Conservation (phyloP, 75 land plant genomes). For the Larix kaempferi region DNA sequence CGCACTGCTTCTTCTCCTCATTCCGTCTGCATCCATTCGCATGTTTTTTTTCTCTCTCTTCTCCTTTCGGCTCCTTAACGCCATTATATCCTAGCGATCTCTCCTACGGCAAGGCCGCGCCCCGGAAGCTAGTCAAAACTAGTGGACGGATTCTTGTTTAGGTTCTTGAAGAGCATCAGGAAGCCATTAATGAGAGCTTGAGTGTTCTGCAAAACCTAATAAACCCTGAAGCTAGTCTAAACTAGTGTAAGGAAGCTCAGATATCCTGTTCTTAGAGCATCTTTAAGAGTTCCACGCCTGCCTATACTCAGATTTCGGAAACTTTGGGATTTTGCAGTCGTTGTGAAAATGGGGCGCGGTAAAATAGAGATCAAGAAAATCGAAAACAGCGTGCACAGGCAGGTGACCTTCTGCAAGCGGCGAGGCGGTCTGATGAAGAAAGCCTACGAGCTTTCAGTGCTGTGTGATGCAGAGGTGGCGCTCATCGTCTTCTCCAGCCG, state of each 20-base stretch:
- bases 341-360: constrained; percentile 7
- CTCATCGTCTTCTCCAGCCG: constrained; percentile 21
- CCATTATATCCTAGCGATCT: not conserved
- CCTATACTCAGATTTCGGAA: not conserved
- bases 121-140: constrained; percentile 8
- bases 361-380: constrained; percentile 26
- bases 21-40: too few relatives aligned
- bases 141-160: not conserved
- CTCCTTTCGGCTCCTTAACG: not conserved
- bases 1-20: too few relatives aligned
- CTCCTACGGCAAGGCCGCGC: too few relatives aligned
- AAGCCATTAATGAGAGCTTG: not conserved
- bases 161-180: not conserved
- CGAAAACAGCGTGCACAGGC: constrained; percentile 17
- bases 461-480: constrained; percentile 36
- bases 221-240: constrained; percentile 5
- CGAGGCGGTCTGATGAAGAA: constrained; percentile 28
- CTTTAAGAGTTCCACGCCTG: not conserved
- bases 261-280: not conserved
- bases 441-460: constrained; percentile 27
- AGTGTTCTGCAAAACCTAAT: not conserved
- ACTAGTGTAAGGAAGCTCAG: constrained; percentile 6
- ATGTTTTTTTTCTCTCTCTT: not conserved
- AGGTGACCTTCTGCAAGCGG: constrained; percentile 34
- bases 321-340: not conserved